Evolutionary conservation across 2,329 filamentous ascomycete species (phyloP).

Genomic region (Trichoderma harzianum): DNA sequence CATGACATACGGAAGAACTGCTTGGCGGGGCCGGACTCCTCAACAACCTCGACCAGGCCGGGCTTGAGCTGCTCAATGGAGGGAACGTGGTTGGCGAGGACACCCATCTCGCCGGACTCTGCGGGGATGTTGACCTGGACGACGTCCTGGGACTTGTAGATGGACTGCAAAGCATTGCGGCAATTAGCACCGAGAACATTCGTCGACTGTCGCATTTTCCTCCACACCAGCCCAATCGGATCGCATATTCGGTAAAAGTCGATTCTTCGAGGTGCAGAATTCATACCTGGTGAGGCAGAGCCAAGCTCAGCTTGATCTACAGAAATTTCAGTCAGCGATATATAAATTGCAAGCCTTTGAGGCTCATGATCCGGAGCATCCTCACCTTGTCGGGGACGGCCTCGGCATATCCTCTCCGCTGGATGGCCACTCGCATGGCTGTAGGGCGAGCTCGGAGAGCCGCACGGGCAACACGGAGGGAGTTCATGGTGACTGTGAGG

Average conservation of each 20-base stretch:
- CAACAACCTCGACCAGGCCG: slow-evolving; percentile 89
- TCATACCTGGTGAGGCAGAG: slow-evolving; percentile 96
- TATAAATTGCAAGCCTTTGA: background rate
- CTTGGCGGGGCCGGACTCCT: slow-evolving; percentile 87
- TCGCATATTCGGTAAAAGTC: slow-evolving; percentile 25
- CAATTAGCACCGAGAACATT: slow-evolving; percentile 43
- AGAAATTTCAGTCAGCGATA: slow-evolving; percentile 19
- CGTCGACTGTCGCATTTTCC: slow-evolving; percentile 28
- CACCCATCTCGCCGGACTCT: slow-evolving; percentile 98
- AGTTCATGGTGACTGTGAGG: slow-evolving; percentile 73
- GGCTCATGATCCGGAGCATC: slow-evolving; percentile 20
- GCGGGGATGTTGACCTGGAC: slow-evolving; percentile 99
- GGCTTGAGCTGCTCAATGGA: slow-evolving; percentile 99
- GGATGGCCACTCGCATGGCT: slow-evolving; percentile 69
- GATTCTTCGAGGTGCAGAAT: slow-evolving; percentile 21
- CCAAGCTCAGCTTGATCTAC: slow-evolving; percentile 94
- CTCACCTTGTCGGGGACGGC: slow-evolving; percentile 77
- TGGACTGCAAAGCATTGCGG: slow-evolving; percentile 54
- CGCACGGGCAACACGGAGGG: slow-evolving; percentile 85
- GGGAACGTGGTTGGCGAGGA: slow-evolving; percentile 97
- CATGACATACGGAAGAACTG: slow-evolving; percentile 92
- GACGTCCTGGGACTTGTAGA: slow-evolving; percentile 66
- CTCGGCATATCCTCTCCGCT: slow-evolving; percentile 89
- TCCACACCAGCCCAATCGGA: slow-evolving; percentile 28
- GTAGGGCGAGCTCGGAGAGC: slow-evolving; percentile 81